Conservation (phyloP, 768 basidiomycete genomes). For the Termitomyces sp. region DNA sequence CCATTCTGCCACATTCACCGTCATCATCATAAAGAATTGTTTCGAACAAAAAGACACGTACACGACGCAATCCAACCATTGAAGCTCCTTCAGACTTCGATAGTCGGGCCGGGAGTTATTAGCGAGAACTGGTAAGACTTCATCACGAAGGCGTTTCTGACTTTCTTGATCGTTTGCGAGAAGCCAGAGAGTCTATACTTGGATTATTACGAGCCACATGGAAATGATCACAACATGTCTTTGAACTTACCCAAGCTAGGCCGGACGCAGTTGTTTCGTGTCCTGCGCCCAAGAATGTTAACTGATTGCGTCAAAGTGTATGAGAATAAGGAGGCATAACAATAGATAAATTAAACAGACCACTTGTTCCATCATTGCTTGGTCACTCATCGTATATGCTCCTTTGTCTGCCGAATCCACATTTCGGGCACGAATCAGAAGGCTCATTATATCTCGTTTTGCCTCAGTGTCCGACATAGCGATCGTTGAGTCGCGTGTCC, state of each 20-base stretch:
- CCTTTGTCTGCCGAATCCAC: slow-evolving; percentile 27
- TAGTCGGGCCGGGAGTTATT: slow-evolving; percentile 33
- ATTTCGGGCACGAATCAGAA: slow-evolving; percentile 41
- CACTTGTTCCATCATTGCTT: slow-evolving; percentile 49
- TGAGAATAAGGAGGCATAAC: background rate
- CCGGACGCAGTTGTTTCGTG: slow-evolving; percentile 45
- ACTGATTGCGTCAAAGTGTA: slow-evolving; percentile 14
- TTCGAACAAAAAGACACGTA: slow-evolving; percentile 13
- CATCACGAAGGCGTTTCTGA: slow-evolving; percentile 48
- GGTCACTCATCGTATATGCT: slow-evolving; percentile 39
- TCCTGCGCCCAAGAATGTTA: slow-evolving; percentile 46
- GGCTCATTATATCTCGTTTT: slow-evolving; percentile 48
- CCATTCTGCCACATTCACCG: slow-evolving; percentile 26
- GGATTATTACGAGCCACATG: background rate
- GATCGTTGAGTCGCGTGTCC: slow-evolving; percentile 30
- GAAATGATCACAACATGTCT: background rate
- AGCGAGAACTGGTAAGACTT: slow-evolving; percentile 37
- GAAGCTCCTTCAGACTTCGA: slow-evolving; percentile 31
- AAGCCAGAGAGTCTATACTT: slow-evolving; percentile 42
- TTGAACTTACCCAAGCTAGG: slow-evolving; percentile 37
- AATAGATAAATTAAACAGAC: slow-evolving; percentile 21
- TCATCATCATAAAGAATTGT: background rate
- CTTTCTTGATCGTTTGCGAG: slow-evolving; percentile 44
- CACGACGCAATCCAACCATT: slow-evolving; percentile 38
- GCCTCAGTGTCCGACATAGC: slow-evolving; percentile 29